Evolutionary conservation across 306 rosid genomes (phyloP).

Genomic region (Luffa acutangula): DNA sequence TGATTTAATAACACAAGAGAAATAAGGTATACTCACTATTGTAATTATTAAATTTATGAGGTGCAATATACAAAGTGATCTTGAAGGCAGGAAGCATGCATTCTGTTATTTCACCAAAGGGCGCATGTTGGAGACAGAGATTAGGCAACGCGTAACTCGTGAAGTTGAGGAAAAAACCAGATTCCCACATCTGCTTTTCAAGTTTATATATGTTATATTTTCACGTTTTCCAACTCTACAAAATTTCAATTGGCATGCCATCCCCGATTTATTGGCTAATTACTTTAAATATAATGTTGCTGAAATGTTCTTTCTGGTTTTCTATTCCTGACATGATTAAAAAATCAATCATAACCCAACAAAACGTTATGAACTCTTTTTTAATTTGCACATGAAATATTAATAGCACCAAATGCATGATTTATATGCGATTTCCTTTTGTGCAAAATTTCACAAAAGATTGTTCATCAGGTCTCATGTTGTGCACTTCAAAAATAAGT

Average conservation of each 20-base stretch:
- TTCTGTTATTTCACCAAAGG: neutral
- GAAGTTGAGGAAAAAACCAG: neutral
- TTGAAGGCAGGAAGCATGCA: neutral
- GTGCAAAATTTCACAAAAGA: neutral
- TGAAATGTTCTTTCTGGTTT: too few species aligned
- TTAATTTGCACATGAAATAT: neutral
- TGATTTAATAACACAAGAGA: too few species aligned
- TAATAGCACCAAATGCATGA: neutral
- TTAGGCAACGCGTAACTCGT: neutral
- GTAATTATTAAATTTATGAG: neutral
- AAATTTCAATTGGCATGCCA: too few species aligned
- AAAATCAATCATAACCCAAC: too few species aligned
- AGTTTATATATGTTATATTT: neutral
- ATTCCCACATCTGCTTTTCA: neutral
- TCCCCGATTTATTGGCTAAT: too few species aligned
- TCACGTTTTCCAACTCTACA: neutral
- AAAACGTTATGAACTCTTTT: too few species aligned
- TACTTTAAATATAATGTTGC: too few species aligned
- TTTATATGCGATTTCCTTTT: neutral
- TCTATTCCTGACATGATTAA: too few species aligned
- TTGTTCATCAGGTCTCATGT: neutral
- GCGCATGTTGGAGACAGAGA: neutral
- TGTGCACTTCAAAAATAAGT: neutral
- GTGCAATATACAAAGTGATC: neutral
- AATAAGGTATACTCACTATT: neutral